Conservation (phyloP, 352 stramenopile genomes). For the Vaucheria bursata region DNA sequence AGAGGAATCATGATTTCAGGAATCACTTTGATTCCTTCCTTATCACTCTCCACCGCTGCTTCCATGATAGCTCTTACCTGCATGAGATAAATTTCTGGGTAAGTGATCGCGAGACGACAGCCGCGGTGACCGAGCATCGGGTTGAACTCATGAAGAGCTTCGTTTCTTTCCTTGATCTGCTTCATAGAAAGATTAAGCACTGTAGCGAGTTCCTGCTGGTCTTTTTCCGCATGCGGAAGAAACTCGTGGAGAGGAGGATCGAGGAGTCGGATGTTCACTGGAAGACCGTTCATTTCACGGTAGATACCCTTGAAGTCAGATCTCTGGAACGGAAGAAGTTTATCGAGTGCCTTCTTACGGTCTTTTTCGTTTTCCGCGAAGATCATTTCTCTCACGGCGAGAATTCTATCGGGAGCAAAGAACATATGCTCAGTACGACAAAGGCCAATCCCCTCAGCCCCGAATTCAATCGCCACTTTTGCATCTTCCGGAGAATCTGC, state of each 20-base stretch:
- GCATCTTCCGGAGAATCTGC: slow-evolving; percentile 60
- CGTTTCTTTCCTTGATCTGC: not conserved
- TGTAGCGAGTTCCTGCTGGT: slow-evolving; percentile 23
- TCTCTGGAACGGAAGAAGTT: slow-evolving; percentile 54
- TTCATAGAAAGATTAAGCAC: not conserved
- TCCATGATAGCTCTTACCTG: slow-evolving; percentile 58
- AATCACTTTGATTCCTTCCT: slow-evolving; percentile 22
- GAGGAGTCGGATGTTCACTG: slow-evolving; percentile 60
- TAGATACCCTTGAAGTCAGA: slow-evolving; percentile 59
- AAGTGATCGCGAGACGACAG: slow-evolving; percentile 60
- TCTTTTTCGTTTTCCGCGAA: slow-evolving; percentile 47
- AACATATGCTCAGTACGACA: slow-evolving; percentile 68
- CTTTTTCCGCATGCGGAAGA: slow-evolving; percentile 50
- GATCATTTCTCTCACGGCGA: slow-evolving; percentile 54
- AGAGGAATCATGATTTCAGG: slow-evolving; percentile 51
- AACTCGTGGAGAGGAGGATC: slow-evolving; percentile 68
- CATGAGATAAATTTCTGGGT: slow-evolving; percentile 61
- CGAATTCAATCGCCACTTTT: slow-evolving; percentile 50
- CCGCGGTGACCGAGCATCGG: slow-evolving; percentile 67
- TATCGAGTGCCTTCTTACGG: slow-evolving; percentile 45
- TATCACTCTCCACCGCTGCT: slow-evolving; percentile 55
- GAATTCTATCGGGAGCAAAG: slow-evolving; percentile 54
- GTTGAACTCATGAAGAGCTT: slow-evolving; percentile 47
- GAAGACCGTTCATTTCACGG: slow-evolving; percentile 57
- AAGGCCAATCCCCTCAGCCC: slow-evolving; percentile 59